A percentile compares a stretch with the other conserved stretches of the same genome.
These are phyloP conservation scores for Pezicula neosporulosa DNA, from an alignment of 2,329 filamentous ascomycete species.

Conservation along the genomic window DNA sequence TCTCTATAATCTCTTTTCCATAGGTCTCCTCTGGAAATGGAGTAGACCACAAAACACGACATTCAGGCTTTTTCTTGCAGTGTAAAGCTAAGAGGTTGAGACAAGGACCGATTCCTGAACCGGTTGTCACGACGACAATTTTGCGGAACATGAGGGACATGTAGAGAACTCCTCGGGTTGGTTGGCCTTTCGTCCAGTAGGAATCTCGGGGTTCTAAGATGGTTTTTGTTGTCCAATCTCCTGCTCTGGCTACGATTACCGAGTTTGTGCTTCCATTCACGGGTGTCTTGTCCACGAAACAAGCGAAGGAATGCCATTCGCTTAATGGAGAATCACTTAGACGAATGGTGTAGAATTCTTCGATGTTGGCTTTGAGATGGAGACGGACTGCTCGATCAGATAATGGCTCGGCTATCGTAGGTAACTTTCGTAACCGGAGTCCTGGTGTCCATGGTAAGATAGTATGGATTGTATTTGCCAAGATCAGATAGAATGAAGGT, in stretches of 20 bases:
- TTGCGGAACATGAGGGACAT: slow-evolving; percentile 29
- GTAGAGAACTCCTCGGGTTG: slow-evolving; percentile 32
- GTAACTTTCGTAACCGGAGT: slow-evolving; percentile 52
- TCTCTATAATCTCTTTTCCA: slow-evolving; percentile 26
- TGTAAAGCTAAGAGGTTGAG: slow-evolving; percentile 26
- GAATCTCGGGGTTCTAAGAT: slow-evolving; percentile 25
- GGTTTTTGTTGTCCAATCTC: slow-evolving; percentile 52
- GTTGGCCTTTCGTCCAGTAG: slow-evolving; percentile 51
- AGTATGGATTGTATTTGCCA: slow-evolving; percentile 47
- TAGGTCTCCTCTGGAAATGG: slow-evolving; percentile 28
- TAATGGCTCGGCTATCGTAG: slow-evolving; percentile 32
- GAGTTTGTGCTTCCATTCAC: slow-evolving; percentile 42
- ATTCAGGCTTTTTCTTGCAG: slow-evolving; percentile 10
- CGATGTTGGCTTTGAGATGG: slow-evolving; percentile 44
- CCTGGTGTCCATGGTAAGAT: slow-evolving; percentile 56
- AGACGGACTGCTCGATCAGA: slow-evolving; percentile 45
- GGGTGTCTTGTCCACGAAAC: slow-evolving; percentile 36
- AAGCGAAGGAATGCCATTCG: slow-evolving; percentile 58
- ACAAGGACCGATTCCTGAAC: slow-evolving; percentile 32
- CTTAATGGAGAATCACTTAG: slow-evolving; percentile 45
- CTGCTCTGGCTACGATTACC: slow-evolving; percentile 50
- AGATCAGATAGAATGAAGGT: slow-evolving; percentile 55
- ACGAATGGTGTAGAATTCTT: slow-evolving; percentile 39
- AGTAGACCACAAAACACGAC: slow-evolving; percentile 31
- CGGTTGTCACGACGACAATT: slow-evolving; percentile 33